Conservation (phyloP, 257 asterid genomes). For the Thymus mandschuricus region DNA sequence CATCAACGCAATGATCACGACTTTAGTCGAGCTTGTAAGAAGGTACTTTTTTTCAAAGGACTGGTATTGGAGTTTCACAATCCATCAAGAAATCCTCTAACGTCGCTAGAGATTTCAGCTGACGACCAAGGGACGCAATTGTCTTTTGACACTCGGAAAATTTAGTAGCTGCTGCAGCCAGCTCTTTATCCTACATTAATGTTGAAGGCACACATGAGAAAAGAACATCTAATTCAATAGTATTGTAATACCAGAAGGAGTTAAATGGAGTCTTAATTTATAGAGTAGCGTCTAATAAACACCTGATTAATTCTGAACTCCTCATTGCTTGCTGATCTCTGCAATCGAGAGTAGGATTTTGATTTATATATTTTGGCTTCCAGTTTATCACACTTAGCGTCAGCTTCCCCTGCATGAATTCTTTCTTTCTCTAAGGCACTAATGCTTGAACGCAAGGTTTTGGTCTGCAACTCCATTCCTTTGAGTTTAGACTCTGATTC, state of each 20-base stretch:
- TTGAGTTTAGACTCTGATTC: conserved; percentile 52
- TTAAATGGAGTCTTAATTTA: conserved; percentile 6
- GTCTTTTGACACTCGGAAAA: conserved; percentile 85
- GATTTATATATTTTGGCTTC: conserved; percentile 53
- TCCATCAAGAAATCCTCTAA: conserved; percentile 64
- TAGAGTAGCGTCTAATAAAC: conserved; percentile 22
- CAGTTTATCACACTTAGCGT: conserved; percentile 43
- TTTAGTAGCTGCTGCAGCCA: conserved; percentile 73
- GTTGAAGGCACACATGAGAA: neutral
- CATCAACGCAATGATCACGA: neutral
- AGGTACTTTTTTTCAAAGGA: neutral
- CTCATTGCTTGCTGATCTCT: conserved; percentile 49
- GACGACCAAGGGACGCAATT: conserved; percentile 75
- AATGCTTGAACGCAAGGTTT: conserved; percentile 45
- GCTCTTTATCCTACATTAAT: conserved; percentile 58
- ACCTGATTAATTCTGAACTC: conserved; percentile 74
- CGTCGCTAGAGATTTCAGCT: conserved; percentile 72
- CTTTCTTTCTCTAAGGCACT: conserved; percentile 48
- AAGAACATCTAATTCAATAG: neutral
- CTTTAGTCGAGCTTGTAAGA: neutral
- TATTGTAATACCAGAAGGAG: neutral
- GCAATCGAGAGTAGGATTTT: conserved; percentile 49
- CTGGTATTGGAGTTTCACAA: conserved; percentile 31
- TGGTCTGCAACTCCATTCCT: conserved; percentile 45
- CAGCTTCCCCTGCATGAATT: conserved; percentile 52